These are phyloP conservation scores for Elsinoe fawcettii DNA, from an alignment of 2,329 filamentous ascomycete genomes.

Conservation along the genomic window DNA sequence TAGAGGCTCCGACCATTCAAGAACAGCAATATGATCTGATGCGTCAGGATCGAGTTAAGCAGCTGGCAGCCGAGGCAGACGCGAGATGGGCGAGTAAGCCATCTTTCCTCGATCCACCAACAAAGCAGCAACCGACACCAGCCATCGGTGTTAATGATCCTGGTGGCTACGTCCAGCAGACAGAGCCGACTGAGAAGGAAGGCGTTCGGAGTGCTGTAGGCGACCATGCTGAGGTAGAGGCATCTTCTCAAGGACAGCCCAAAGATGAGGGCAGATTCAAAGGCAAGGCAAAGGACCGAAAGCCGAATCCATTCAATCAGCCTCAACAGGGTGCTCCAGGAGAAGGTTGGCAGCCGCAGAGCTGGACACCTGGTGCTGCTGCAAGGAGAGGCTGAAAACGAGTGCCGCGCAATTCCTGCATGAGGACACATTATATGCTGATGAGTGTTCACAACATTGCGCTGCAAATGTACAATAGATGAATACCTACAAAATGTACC, in stretches of 20 bases:
- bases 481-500: background rate
- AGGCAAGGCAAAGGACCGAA: conserved; percentile 23
- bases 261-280: conserved; percentile 29
- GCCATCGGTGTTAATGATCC: conserved; percentile 38
- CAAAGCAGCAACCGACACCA: conserved; percentile 41
- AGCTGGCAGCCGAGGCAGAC: conserved; percentile 52
- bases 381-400: conserved; percentile 23
- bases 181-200: conserved; percentile 26
- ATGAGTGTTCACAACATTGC: no score
- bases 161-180: conserved; percentile 31
- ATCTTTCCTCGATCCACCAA: conserved; percentile 50
- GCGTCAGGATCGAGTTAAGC: conserved; percentile 51
- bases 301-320: conserved; percentile 36
- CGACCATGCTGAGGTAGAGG: conserved; percentile 27
- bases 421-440: no score
- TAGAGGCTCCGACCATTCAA: conserved; percentile 47
- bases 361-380: conserved; percentile 37
- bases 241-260: conserved; percentile 21
- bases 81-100: conserved; percentile 54
- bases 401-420: background rate
- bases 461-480: background rate
- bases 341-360: conserved; percentile 41
- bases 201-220: conserved; percentile 28
- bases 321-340: conserved; percentile 32
- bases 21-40: conserved; percentile 53